Evolutionary conservation across 768 basidiomycete species (phyloP).

Genomic region (Trichaptum fuscoviolaceum): DNA sequence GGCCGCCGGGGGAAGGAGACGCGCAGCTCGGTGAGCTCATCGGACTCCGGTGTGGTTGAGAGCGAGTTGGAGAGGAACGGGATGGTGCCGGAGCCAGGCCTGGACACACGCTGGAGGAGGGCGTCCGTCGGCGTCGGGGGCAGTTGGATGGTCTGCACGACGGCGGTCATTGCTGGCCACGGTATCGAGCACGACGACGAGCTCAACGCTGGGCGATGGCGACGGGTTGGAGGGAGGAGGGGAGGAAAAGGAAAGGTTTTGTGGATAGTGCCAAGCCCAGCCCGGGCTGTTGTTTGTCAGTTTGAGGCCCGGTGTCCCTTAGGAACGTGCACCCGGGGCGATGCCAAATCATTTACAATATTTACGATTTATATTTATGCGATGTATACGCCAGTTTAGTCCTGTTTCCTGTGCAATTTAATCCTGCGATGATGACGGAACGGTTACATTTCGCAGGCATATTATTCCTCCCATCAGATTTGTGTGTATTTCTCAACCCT

Average conservation of each 20-base stretch:
- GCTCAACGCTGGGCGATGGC: not conserved
- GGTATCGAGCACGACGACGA: not conserved
- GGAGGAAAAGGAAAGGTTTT: not conserved
- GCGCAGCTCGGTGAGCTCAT: not conserved
- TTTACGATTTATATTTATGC: not conserved
- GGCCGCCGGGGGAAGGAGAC: constrained; percentile 1
- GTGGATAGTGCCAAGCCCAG: not conserved
- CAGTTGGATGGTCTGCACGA: not conserved
- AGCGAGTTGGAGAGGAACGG: not conserved
- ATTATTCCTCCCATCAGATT: not conserved
- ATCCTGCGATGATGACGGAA: not conserved
- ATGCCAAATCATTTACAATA: not conserved
- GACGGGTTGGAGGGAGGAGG: not conserved
- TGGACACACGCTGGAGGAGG: not conserved
- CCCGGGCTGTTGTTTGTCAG: not conserved
- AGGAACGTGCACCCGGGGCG: not conserved
- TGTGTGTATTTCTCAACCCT: not conserved
- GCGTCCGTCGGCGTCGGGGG: not conserved
- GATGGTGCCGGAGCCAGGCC: not conserved
- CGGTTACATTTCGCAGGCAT: not conserved
- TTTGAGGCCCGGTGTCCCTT: not conserved
- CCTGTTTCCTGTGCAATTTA: too few relatives aligned
- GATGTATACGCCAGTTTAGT: too few relatives aligned
- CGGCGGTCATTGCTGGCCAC: not conserved
- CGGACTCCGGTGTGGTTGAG: not conserved